Evolutionary conservation across 306 rosid genomes (phyloP).

Genomic region (Mimosa pudica): DNA sequence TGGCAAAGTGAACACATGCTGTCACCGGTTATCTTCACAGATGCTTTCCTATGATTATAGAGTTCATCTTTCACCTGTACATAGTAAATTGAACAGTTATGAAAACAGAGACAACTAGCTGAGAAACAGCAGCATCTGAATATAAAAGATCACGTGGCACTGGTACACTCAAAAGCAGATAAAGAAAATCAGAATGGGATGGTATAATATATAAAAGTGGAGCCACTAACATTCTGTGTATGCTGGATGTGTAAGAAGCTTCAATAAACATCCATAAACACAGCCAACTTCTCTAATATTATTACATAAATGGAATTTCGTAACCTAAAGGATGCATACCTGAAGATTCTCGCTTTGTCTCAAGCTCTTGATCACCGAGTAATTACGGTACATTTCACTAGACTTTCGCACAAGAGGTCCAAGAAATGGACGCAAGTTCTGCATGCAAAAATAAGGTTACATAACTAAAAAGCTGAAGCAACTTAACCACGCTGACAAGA

Average conservation of each 20-base stretch:
- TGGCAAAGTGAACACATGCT: conserved; percentile 94
- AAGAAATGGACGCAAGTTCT: conserved; percentile 90
- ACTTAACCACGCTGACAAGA: not conserved
- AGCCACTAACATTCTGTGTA: conserved; percentile 7
- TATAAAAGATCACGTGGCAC: not conserved
- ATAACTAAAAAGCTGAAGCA: conserved; percentile 31
- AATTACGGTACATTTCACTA: conserved; percentile 85
- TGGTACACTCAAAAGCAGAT: conserved; percentile 4
- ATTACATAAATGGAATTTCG: conserved; percentile 13
- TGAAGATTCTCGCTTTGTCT: conserved; percentile 92
- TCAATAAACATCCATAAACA: not conserved
- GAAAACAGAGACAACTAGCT: conserved; percentile 2
- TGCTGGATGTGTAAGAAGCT: conserved; percentile 15
- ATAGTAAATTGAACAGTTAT: conserved; percentile 27
- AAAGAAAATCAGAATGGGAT: not conserved
- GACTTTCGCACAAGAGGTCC: conserved; percentile 95
- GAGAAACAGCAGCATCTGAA: conserved; percentile 30
- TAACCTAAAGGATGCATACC: conserved; percentile 53
- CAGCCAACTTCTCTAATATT: conserved; percentile 15
- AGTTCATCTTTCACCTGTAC: conserved; percentile 89
- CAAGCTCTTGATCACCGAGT: conserved; percentile 85
- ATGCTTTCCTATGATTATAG: conserved; percentile 72
- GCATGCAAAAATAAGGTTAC: conserved; percentile 43
- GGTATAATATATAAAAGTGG: not conserved
- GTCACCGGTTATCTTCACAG: conserved; percentile 77